Evolutionary conservation across 441 rosid genomes (phyloP), one percentile per base, ranked within the genome.

Genomic region (Erysimum pusillum): DNA sequence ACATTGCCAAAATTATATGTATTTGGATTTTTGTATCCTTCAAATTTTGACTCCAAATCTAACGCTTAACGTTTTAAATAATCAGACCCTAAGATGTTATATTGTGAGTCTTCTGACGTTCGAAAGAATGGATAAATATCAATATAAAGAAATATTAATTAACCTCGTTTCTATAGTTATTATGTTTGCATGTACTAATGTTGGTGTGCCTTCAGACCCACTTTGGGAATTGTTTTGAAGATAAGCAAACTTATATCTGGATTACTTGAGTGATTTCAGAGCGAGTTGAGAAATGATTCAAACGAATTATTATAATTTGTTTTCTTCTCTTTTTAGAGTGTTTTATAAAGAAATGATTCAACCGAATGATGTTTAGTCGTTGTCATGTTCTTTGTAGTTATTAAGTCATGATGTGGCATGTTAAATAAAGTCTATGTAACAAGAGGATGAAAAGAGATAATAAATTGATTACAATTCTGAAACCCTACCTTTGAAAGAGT

Each of bases 171-270:
- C 2, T 7, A 12, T 9, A 57, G n/a, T 8, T n/a, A 0, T 6
- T 12, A 25, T 53, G 59, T 5, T 5, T 57, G 62, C 13, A 34
- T 11, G 41, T 63, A 15, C 12, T 20, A 34, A 65, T n/a, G 22
- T 2, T 35, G n/a, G 38, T n/a, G 15, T 45, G 58, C 38, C 48
- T 70, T 44, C 13, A 32, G 20, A 34, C 46, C 25, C 39, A 60
- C 28, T 59, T 71, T n/a, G 49, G 39, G 67, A 60, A 60, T 60
- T 71, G 60, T 71, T 71, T 71, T 20, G 48, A 46, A 71, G 58
- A 59, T 20, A 59, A 59, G 67, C 67, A 71, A 71, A 38, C 72
- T 53, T 0, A 38, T 51, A 36, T 20, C 9, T 18, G 20, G 10
- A 67, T 22, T 67, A 46, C 48, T 71, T 22, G 67, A 71, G 48